These are phyloP conservation scores for Leccinum olivaceopallidum DNA, from an alignment of 768 basidiomycete species.

Conservation along the genomic window DNA sequence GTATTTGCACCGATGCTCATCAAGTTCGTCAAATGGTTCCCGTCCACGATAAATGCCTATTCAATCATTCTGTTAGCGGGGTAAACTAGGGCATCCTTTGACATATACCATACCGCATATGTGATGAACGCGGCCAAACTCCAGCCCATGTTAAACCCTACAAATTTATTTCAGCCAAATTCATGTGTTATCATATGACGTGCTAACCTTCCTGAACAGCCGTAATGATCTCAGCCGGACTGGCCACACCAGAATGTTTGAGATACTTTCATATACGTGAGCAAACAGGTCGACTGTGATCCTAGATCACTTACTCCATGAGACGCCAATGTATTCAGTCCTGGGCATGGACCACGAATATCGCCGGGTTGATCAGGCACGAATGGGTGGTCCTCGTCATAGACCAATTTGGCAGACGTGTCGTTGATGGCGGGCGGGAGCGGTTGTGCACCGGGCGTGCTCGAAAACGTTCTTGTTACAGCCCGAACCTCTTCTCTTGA, in stretches of 20 bases:
- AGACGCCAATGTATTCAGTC: slow-evolving; percentile 28
- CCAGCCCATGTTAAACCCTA: slow-evolving; percentile 30
- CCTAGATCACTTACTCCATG: slow-evolving; percentile 22
- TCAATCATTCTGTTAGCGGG: background rate
- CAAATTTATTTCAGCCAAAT: background rate
- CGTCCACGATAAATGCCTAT: slow-evolving; percentile 28
- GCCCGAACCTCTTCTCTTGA: slow-evolving; percentile 17
- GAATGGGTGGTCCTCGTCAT: slow-evolving; percentile 22
- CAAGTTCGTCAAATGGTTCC: slow-evolving; percentile 30
- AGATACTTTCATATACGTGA: slow-evolving; percentile 17
- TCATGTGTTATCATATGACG: background rate
- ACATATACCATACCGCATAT: slow-evolving; percentile 21
- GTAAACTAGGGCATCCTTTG: background rate
- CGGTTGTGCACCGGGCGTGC: slow-evolving; percentile 25
- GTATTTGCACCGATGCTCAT: slow-evolving; percentile 28
- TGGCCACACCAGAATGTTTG: slow-evolving; percentile 20
- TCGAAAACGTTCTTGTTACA: slow-evolving; percentile 15
- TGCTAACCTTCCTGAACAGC: slow-evolving; percentile 26
- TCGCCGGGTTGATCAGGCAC: slow-evolving; percentile 16
- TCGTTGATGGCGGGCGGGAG: slow-evolving; percentile 24
- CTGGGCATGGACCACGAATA: slow-evolving; percentile 28
- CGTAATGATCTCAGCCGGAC: slow-evolving; percentile 24
- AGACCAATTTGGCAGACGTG: slow-evolving; percentile 25
- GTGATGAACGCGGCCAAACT: slow-evolving; percentile 21
- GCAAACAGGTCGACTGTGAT: background rate